Evolutionary conservation across 2,329 filamentous ascomycete species (phyloP).

Genomic region (Hypoxylon sp.): DNA sequence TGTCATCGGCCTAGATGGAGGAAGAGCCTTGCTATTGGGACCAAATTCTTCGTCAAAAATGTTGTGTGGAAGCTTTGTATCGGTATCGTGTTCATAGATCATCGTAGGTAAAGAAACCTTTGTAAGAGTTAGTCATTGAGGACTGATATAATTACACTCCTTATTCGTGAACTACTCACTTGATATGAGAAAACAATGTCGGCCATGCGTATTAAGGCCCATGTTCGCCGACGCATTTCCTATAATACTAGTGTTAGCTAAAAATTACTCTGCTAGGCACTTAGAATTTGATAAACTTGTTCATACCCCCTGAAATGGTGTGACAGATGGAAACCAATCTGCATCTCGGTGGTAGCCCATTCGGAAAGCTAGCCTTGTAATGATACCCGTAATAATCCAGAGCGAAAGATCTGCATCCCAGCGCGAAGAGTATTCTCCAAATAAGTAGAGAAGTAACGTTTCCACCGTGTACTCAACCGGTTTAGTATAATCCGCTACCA

Average conservation of each 20-base stretch:
- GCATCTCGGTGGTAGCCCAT: conserved; percentile 86
- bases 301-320: conserved; percentile 78
- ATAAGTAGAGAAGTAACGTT: conserved; percentile 80
- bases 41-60: conserved; percentile 86
- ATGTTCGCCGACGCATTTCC: conserved; percentile 79
- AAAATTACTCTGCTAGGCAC: background rate
- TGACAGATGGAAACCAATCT: conserved; percentile 79
- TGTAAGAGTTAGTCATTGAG: conserved; percentile 23
- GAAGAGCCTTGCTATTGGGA: conserved; percentile 76
- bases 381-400: conserved; percentile 69
- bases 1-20: conserved; percentile 74
- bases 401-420: conserved; percentile 81
- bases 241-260: conserved; percentile 49
- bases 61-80: conserved; percentile 81
- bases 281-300: background rate
- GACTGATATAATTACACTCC: too few relatives aligned
- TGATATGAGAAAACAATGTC: conserved; percentile 86
- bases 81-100: conserved; percentile 81
- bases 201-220: conserved; percentile 79
- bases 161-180: conserved; percentile 63
- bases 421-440: conserved; percentile 80
- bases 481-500: conserved; percentile 82
- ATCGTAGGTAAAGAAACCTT: conserved; percentile 74
- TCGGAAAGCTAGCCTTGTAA: conserved; percentile 72
- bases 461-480: conserved; percentile 83